A percentile compares a stretch with the other conserved stretches of the same genome.
These are phyloP conservation scores for Talaromyces sp. DNA, from an alignment of 2,329 filamentous ascomycete species.

Conservation along the genomic window DNA sequence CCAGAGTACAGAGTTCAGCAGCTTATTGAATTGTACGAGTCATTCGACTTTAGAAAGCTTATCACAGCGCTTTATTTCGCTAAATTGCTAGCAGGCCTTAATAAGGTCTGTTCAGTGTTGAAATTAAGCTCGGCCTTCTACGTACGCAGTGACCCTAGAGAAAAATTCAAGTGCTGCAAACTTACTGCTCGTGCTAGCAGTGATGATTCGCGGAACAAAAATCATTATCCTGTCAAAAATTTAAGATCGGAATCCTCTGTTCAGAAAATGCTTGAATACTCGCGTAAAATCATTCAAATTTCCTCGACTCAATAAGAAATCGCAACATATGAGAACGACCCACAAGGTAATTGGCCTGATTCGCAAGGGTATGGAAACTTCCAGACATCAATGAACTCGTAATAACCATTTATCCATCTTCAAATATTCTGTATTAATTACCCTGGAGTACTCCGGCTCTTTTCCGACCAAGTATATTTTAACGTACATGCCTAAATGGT, in stretches of 20 bases:
- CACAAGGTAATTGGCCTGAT: not conserved
- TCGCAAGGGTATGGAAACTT: not conserved
- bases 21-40: not conserved
- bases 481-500: conserved; percentile 1
- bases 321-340: not conserved
- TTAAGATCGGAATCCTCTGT: not conserved
- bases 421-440: not conserved
- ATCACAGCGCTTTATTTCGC: not conserved
- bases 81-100: not conserved
- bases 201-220: not conserved
- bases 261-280: not conserved
- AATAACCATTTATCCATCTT: not conserved
- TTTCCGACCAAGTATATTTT: not conserved
- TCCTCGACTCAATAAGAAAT: not conserved
- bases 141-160: not conserved
- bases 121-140: not conserved
- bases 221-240: not conserved
- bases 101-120: not conserved
- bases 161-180: not conserved
- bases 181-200: not conserved
- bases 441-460: not conserved
- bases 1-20: not conserved
- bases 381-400: not conserved
- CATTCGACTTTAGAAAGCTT: not conserved
- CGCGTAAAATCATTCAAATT: not conserved